Base-by-base conservation (phyloP, 306 rosid species). In the Psophocarpus tetragonolobus region DNA sequence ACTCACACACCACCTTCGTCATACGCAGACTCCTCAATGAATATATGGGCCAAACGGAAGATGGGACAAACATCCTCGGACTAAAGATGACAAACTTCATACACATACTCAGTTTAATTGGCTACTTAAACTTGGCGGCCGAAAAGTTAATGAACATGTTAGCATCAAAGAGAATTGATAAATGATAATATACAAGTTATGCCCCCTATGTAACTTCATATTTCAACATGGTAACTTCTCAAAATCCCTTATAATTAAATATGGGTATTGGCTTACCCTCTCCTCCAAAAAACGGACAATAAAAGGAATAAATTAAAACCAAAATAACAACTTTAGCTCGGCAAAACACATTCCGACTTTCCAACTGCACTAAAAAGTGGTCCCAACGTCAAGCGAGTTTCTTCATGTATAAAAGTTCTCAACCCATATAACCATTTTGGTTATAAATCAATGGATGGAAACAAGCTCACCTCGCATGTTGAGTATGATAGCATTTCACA, bases 371-470 rank as follows among this genome's bases (percentile, higher is more conserved):
- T 75, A 29, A 74, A 35, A 69, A 44, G 68, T 33, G 62, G 33
- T 71, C 41, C 77, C 69, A 68, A 45, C 64, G 42, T 30, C n/a
- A 47, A 27, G 68, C 69, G 54, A 36, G 51, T 32, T 71, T 67
- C 57, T 26, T 66, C 58, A 75, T 63, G 81, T 57, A 81, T 85
- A 82, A 62, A 78, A 63, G 54, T 44, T 65, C 44, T 26, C 69
- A 57, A 29, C 74, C 69, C 72, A 35, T 58, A 70, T n/a, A 62
- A 48, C 65, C 80, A 72, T 44, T 78, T 21, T 17, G 23, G 50
- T 71, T 69, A 64, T 48, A 61, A 76, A 85, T 30, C 89, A 83
- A 87, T 88, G 93, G 87, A 72, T 3, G 81, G 80, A 74, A 84
- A 81, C 57, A 84, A 76, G 68, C 82, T 24, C 38, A 48, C 83